Evolutionary conservation across 139 green algal genomes (phyloP).

Genomic region (Yamagishiella unicocca): DNA sequence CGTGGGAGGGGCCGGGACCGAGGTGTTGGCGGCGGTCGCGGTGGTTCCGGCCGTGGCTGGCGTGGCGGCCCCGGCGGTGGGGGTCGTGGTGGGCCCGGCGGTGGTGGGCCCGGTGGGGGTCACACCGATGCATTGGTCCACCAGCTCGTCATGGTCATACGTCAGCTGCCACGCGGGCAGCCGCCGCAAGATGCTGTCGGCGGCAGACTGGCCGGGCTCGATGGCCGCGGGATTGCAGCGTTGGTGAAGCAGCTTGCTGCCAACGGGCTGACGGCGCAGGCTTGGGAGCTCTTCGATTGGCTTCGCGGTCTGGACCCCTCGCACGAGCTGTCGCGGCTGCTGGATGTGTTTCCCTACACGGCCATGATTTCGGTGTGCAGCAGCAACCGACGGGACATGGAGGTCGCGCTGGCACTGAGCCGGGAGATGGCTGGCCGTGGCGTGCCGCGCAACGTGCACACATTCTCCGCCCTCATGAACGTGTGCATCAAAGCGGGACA

Average conservation of each 20-base stretch:
- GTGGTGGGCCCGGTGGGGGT: neutral
- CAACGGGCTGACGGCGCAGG: neutral
- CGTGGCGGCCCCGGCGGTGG: conserved; percentile 36
- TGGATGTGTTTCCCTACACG: conserved; percentile 41
- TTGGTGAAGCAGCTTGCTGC: conserved; percentile 49
- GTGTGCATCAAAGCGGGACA: conserved; percentile 87
- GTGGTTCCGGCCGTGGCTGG: neutral
- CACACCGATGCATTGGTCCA: conserved; percentile 40
- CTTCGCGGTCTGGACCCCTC: conserved; percentile 64
- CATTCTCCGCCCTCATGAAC: conserved; percentile 92
- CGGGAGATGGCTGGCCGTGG: conserved; percentile 76
- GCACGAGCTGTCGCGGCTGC: conserved; percentile 64
- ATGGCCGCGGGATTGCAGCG: conserved; percentile 41
- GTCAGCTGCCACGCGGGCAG: conserved; percentile 11
- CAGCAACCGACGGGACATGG: conserved; percentile 52
- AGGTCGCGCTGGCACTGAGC: conserved; percentile 72
- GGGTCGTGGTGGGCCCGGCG: neutral
- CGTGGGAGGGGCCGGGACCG: neutral
- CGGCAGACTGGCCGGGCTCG: conserved; percentile 18
- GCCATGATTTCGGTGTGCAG: conserved; percentile 85
- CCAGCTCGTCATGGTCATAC: conserved; percentile 15
- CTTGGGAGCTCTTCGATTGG: conserved; percentile 82
- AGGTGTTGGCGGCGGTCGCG: neutral
- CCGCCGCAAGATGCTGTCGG: conserved; percentile 21
- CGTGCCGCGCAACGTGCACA: conserved; percentile 88